Evolutionary conservation across 2,329 filamentous ascomycete genomes (phyloP), one percentile per base, ranked within the genome.

Genomic region (Pseudodiploospora longispora): DNA sequence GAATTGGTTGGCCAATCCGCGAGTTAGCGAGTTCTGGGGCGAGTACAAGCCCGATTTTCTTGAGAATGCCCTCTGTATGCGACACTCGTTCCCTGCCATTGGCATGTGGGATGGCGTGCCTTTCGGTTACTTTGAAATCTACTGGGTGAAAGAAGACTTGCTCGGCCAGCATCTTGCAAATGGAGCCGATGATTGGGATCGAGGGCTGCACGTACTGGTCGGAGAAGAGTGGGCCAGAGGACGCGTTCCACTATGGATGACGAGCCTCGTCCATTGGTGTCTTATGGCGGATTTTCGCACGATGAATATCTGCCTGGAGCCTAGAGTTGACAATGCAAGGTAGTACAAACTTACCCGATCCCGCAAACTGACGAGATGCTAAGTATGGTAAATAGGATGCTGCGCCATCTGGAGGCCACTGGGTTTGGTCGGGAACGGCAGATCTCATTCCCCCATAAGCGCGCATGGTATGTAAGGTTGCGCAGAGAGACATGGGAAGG

Each of bases 121-220:
- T 0, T 98, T 97, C 66, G 93, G 89, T 0, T 98, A 94, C 61
- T 96, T 98, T 60, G 93, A 98, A 68, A 76, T 98, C 31, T 98
- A 98, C 67, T 98, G 93, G 91, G 88, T 93, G 4, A 95, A 95
- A 58, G 93, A 98, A 60, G 93, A 97, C 58, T 68, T 72, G 0
- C 62, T 98, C 1, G 88, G 87, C 0, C 76, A 74, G 39, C 74
- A 87, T 51, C 64, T 94, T 4, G 74, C 81, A 0, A 74, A 74
- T 27, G 74, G 77, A 4, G 79, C 82, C 0, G 78, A 76, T 6
- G 86, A 95, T 55, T 97, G 85, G 65, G 91, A 97, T 55, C 74
- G 93, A 6, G 93, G 93, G 0, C 67, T 97, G 12, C 93, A 98
- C 58, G 80, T 93, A 9, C 70, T 98, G 34, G 77, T 98, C 4